Base-by-base conservation (phyloP, 169 alveolate genomes). In the Eimeria mitis region DNA sequence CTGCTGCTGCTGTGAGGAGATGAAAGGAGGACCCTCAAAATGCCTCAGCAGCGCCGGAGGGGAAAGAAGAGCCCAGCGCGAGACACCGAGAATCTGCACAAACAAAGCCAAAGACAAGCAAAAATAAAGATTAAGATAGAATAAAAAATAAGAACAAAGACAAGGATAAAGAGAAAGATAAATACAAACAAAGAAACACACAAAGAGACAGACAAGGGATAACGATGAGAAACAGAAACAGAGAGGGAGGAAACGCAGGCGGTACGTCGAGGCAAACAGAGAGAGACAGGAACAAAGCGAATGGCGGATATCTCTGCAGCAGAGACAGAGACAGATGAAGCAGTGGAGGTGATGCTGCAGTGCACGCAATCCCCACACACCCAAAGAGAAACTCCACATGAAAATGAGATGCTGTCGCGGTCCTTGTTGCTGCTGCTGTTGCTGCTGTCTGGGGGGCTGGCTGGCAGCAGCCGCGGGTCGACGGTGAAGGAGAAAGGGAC, bases 21-120 rank as follows among this genome's bases (percentile, higher is more conserved):
- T 19, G 52, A 1, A 42, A 16, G 85, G n/a, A 28, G 84, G 56
- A 23, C 59, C 21, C 59, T 76, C 40, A 11, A 1, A 31, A 44
- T 31, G 31, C 42, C 34, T 81, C 52, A 81, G 49, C 31, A 52
- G 71, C 52, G 54, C 73, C n/a, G 16, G 49, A 2, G 91, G 91
- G 47, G 91, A 61, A 71, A 84, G 91, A n/a, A 84, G 91, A 21
- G 91, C 91, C 9, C 78, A 19, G 40, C 40, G 44, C 59, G 78
- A 56, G 37, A 84, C 79, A 19, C 56, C 56, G 40, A 84, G 44
- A n/a, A 84, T 61, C 91, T 84, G n/a, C n/a, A n/a, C n/a, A n/a
- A n/a, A n/a, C n/a, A n/a, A n/a, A n/a, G n/a, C n/a, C n/a, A n/a
- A n/a, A n/a, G n/a, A n/a, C n/a, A n/a, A n/a, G n/a, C n/a, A n/a